These are phyloP conservation scores for Dacryopinax spathularia DNA, from an alignment of 768 basidiomycete species.

Conservation along the genomic window DNA sequence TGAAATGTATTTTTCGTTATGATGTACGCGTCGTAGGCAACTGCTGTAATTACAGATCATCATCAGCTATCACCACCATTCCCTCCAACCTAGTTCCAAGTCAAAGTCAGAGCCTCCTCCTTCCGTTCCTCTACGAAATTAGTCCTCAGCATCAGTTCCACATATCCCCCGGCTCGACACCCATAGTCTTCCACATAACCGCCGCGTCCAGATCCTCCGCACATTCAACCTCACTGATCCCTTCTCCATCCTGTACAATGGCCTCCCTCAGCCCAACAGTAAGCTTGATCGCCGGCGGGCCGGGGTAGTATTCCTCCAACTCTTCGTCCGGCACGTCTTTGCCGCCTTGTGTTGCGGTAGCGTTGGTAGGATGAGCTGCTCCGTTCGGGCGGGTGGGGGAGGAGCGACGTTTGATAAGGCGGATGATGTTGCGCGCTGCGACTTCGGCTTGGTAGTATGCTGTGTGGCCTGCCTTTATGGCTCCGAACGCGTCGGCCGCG, in stretches of 20 bases:
- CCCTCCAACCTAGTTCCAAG: no score
- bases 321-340: neutral
- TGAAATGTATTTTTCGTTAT: no score
- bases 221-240: neutral
- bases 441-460: conserved; percentile 28
- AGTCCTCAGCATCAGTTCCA: no score
- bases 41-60: no score
- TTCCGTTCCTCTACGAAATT: no score
- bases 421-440: conserved; percentile 41
- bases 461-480: conserved; percentile 36
- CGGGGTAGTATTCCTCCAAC: neutral
- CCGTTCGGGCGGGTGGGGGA: no score
- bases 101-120: no score
- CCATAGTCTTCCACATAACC: neutral
- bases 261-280: neutral
- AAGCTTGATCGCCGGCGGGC: neutral
- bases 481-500: conserved; percentile 43
- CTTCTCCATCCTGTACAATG: neutral
- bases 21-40: no score
- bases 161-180: neutral
- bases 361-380: no score
- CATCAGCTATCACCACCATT: no score
- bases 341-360: no score
- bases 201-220: neutral
- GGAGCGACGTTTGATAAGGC: conserved; percentile 30